Conservation (phyloP, 306 rosid genomes). For the Medicago lupulina region DNA sequence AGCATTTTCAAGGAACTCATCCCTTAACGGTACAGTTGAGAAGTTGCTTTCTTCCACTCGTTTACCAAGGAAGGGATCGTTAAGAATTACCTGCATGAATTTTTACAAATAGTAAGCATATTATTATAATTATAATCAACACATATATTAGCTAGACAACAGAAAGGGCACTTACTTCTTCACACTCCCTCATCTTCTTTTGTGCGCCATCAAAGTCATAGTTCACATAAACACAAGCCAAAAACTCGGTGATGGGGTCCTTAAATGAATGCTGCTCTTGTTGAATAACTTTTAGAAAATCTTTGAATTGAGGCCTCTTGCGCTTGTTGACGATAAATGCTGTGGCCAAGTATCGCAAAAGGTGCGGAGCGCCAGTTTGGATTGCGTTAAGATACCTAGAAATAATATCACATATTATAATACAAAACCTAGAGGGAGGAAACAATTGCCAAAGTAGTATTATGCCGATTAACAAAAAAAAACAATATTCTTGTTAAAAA, state of each 20-base stretch:
- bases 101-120: not conserved
- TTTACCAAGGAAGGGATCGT: slow-evolving; percentile 96
- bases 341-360: slow-evolving; percentile 89
- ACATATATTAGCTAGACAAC: slow-evolving; percentile 2
- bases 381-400: slow-evolving; percentile 91
- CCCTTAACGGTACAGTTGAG: slow-evolving; percentile 88
- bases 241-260: slow-evolving; percentile 92
- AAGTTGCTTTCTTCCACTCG: slow-evolving; percentile 88
- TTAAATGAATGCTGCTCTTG: slow-evolving; percentile 87
- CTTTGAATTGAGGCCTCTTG: slow-evolving; percentile 94
- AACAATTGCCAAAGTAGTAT: not conserved
- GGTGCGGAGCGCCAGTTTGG: slow-evolving; percentile 97
- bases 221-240: slow-evolving; percentile 88
- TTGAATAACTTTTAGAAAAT: slow-evolving; percentile 91
- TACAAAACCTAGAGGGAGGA: not conserved
- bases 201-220: slow-evolving; percentile 97
- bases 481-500: too few species aligned
- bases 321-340: slow-evolving; percentile 97
- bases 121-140: not conserved
- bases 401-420: slow-evolving; percentile 25
- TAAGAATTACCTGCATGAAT: slow-evolving; percentile 76
- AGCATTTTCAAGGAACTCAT: slow-evolving; percentile 96
- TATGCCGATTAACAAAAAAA: slow-evolving; percentile 8
- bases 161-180: slow-evolving; percentile 71
- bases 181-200: slow-evolving; percentile 95